Evolutionary conservation across 495 filamentous ascomycete species (phyloP), one percentile per base, ranked within the genome.

Genomic region (Letharia columbiana): DNA sequence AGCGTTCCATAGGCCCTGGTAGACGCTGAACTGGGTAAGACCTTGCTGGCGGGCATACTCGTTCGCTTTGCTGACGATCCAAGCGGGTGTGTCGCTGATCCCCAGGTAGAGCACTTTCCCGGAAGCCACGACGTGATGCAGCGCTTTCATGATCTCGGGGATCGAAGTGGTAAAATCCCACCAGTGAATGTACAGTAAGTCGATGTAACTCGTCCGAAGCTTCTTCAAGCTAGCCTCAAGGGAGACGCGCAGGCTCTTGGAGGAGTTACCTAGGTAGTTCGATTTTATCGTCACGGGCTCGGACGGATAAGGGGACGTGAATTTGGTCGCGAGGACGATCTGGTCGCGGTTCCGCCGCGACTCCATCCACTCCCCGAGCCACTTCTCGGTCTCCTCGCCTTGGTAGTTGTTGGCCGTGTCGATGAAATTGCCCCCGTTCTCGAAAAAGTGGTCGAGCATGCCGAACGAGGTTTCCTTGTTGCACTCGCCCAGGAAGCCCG

Each of bases 281-380:
- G 75, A 65, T 57, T 79, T 76, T 23, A 76, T 78, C 39, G 72
- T 45, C 1, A 65, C 69, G 4, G 31, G 41, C 1, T n/a, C 60
- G 41, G 45, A 61, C 40, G 69, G 68, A 70, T 75, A 79, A 44
- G 74, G 73, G 4, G 76, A 76, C 2, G 83, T 83, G 73, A 78
- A 86, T 69, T 92, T 94, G 60, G 90, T 92, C 0, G 89, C 89
- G 56, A 93, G 77, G 44, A 93, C 87, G 54, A 91, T 77, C 65
- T 85, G 77, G 71, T 89, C 86, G 0, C 87, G 78, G 68, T 81
- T 82, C 23, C 76, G 71, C 28, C 83, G 79, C 62, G 71, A 50
- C 59, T 77, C 66, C 79, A 86, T 81, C 84, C 84, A 87, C 66
- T 87, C 84, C 31, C 84, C 84, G 31, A 86, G 67, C 82, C 82